Evolutionary conservation across 306 rosid genomes (phyloP), one percentile per base, ranked within the genome.

Genomic region (Lupinus albus): DNA sequence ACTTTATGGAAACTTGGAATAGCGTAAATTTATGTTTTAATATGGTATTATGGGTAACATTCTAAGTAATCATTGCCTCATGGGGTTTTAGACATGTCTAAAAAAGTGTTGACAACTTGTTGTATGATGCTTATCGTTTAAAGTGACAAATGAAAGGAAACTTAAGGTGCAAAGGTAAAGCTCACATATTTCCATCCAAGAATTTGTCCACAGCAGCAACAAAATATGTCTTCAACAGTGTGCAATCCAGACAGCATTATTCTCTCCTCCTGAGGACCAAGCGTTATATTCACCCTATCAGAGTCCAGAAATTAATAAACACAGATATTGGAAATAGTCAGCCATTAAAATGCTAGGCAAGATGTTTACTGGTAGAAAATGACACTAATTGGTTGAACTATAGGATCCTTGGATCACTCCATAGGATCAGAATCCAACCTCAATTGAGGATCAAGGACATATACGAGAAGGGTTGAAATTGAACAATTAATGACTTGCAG

Each of bases 161-260:
- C 53, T 12, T 50, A 7, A 54, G 48, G 14, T 45, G 72, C 32
- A 70, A 52, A 25, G 47, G 51, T 10, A 80, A 78, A 81, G 42
- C 89, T 82, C 79, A 87, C 96, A 86, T 92, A 92, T 92, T 86
- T 92, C 98, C 96, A 92, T 44, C 98, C 95, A 73, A 92, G 88
- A 75, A 84, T 55, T 77, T 89, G 92, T 61, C 96, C 96, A 45
- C 95, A 92, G 79, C 86, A 74, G 84, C 95, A 87, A 75, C 96
- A 89, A 74, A 82, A 84, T 62, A 86, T 80, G 75, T 92, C 98
- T 86, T 89, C 89, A 63, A 89, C 98, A 0, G 92, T 92, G 72
- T 92, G 95, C 81, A 80, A 30, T 56, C 96, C 96, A 58, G 96
- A 87, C 46, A 83, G n/a, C 98, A 92, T 89, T 53, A 61, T 7